Evolutionary conservation across 495 filamentous ascomycete genomes (phyloP), one percentile per base, ranked within the genome.

Genomic region (Aspergillus ostianus): DNA sequence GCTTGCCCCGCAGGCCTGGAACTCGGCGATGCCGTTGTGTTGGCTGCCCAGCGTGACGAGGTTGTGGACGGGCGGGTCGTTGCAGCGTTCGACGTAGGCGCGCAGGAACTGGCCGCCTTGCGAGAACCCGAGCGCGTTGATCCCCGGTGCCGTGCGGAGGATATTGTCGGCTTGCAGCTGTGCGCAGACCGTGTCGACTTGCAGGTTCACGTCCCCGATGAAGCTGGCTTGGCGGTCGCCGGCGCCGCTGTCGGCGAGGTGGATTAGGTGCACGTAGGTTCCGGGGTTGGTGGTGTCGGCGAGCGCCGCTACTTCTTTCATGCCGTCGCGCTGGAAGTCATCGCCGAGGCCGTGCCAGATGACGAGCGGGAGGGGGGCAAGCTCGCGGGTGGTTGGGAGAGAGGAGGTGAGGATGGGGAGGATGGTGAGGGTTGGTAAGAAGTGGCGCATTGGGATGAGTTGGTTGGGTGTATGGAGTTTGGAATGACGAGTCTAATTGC

Each of bases 61-160:
- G 67, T 84, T 94, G 47, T 83, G 82, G 20, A 98, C 84, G 3
- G 86, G 90, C 3, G 92, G 90, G 49, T 70, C 73, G 73, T 94
- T 95, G 81, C 94, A 98, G 13, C 91, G 84, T 80, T 98, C 88
- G 66, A 96, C 81, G 74, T 93, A 93, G n/a, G 81, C 94, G 59
- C 94, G 89, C 13, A 98, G 84, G 77, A 98, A 97, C 68, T 96
- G 92, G 32, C 94, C 95, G 62, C 94, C 94, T 72, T 98, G 94
- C 26, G 89, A 93, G 80, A 98, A 97, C 6, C 94, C 94, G 19
- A 98, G 72, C 2, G 91, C 95, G 73, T 98, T 93, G 73, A 97
- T 82, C 59, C 88, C 90, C 0, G 87, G 85, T 6, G 90, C 90
- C 15, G 86, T 87, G 47, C 87, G 87, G 18, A 97, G 85, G 73